Evolutionary conservation across 2,329 filamentous ascomycete genomes (phyloP).

Genomic region (Fusarium heterosporum): DNA sequence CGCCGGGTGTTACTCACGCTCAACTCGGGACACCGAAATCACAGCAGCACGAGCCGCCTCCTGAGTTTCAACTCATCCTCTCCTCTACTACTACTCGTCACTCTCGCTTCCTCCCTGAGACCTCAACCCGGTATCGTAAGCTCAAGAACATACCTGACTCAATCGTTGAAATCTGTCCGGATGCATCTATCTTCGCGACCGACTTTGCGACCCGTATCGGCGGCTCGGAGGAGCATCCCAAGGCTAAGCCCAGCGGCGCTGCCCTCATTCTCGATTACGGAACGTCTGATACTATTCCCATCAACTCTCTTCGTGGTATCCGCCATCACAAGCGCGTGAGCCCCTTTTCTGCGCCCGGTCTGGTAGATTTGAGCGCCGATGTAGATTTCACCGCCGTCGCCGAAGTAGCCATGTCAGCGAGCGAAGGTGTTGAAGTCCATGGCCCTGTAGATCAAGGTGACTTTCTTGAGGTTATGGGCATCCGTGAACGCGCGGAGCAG

Average conservation of each 20-base stretch:
- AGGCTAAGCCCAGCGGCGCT: constrained; percentile 77
- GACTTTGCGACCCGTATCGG: constrained; percentile 90
- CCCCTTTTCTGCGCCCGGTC: constrained; percentile 82
- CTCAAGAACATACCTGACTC: constrained; percentile 76
- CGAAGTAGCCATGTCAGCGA: constrained; percentile 81
- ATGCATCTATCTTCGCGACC: constrained; percentile 80
- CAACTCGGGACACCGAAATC: constrained; percentile 66
- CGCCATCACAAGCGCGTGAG: constrained; percentile 79
- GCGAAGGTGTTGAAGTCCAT: constrained; percentile 87
- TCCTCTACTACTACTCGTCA: constrained; percentile 82
- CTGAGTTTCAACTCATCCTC: constrained; percentile 89
- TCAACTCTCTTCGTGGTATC: constrained; percentile 93
- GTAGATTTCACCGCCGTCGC: constrained; percentile 92
- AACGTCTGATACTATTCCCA: constrained; percentile 78
- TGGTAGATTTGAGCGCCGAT: constrained; percentile 90
- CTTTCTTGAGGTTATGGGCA: constrained; percentile 86
- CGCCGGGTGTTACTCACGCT: constrained; percentile 64
- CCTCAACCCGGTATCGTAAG: constrained; percentile 80
- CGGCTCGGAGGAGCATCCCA: constrained; percentile 67
- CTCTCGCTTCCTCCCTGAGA: constrained; percentile 84
- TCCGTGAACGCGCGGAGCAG: constrained; percentile 78
- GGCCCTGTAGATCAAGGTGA: constrained; percentile 87
- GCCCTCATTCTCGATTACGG: constrained; percentile 98
- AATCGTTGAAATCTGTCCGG: constrained; percentile 90
- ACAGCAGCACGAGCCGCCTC: constrained; percentile 64